Base-by-base conservation (phyloP, 148 eudicot genomes). In the Rhododendron kiyosumense region DNA sequence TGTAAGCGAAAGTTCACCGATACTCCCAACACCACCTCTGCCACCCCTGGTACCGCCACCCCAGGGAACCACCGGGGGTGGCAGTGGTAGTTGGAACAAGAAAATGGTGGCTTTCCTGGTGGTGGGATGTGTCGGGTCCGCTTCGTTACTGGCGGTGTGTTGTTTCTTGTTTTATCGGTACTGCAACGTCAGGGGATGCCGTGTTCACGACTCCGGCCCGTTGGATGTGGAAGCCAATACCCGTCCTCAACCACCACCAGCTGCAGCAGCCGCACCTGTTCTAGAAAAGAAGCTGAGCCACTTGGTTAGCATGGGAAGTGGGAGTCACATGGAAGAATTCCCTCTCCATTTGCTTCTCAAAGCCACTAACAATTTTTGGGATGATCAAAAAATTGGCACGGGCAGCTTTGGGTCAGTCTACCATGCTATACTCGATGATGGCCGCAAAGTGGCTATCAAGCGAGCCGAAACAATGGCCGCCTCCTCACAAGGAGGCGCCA, bases 361-460 rank as follows among this genome's bases (percentile, higher is more conserved):
- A 74, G 94, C 89, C n/a, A 95, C 98, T 4, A 88, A 93, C 79
- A 92, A 89, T 81, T 96, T 96, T 84, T 93, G 98, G 0, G 91
- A 90, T 11, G 97, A 94, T 17, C 87, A 79, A 63, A 92, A 88
- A 85, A 87, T 93, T 13, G 99, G 99, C 30, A 82, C 85, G 1
- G 98, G 99, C 24, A 93, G 99, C 83, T 96, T 94, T 81, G 99
- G 99, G 5, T 90, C 96, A 1, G 99, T 96, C 7, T 96, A 96
- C 80, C 90, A 38, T 1, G 99, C 94, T 8, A 87, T 81, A 9
- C 69, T 95, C 14, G 89, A 89, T 0, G 92, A 93, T 54, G 94
- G 94, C 2, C 90, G 94, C 3, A 87, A 87, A 71, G 94, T 96
- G 46, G 98, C 98, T 78, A 88, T 96, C 88, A 95, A 95, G 83